Evolutionary conservation across 2,329 filamentous ascomycete genomes (phyloP).

Genomic region (Colletotrichum orchidophilum): DNA sequence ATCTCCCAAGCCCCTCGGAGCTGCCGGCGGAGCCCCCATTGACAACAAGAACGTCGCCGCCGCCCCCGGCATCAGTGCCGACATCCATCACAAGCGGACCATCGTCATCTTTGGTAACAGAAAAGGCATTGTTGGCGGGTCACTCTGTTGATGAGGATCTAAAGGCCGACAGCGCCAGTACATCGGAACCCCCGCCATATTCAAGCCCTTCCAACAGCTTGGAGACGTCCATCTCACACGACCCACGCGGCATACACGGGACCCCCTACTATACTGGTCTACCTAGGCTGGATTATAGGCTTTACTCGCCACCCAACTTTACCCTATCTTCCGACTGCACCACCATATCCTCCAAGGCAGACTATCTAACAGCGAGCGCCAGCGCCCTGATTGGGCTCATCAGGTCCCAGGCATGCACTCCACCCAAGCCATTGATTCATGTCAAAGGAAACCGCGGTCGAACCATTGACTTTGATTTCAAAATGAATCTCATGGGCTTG

Average conservation of each 20-base stretch:
- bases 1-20: background rate
- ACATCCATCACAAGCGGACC: background rate
- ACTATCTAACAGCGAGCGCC: constrained; percentile 58
- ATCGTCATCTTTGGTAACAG: background rate
- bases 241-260: constrained; percentile 34
- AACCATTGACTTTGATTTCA: constrained; percentile 61
- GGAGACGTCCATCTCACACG: constrained; percentile 21
- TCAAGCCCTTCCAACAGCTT: constrained; percentile 42
- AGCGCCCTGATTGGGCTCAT: constrained; percentile 57
- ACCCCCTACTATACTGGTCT: constrained; percentile 56
- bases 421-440: constrained; percentile 63
- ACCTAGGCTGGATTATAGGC: constrained; percentile 59
- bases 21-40: background rate
- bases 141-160: background rate
- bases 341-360: constrained; percentile 56
- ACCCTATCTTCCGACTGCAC: constrained; percentile 59
- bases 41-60: background rate
- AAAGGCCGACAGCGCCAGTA: background rate
- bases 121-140: constrained; percentile 2
- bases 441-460: constrained; percentile 56
- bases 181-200: constrained; percentile 45
- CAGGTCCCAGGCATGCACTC: constrained; percentile 58
- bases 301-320: constrained; percentile 62
- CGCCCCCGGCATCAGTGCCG: background rate
- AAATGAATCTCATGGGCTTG: constrained; percentile 63